These are phyloP conservation scores for Diplodia mutila DNA, from an alignment of 2,329 filamentous ascomycete genomes.

Conservation along the genomic window DNA sequence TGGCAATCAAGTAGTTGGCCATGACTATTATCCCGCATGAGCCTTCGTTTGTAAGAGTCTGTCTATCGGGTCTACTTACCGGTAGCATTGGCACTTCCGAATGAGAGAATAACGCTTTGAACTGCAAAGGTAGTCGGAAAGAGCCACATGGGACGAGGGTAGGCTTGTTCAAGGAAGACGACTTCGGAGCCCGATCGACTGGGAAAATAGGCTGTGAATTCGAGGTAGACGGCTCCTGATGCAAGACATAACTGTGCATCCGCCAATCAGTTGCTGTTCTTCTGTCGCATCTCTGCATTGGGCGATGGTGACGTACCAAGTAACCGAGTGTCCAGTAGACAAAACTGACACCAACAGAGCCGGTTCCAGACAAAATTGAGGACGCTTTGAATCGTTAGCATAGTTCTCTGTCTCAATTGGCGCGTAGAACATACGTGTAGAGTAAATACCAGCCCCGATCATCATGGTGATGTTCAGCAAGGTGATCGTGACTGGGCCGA, in stretches of 20 bases:
- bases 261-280: not conserved
- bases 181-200: conserved; percentile 68
- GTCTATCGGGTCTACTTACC: conserved; percentile 35
- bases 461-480: conserved; percentile 66
- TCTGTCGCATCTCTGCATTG: not conserved
- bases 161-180: conserved; percentile 70
- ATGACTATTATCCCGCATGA: conserved; percentile 49
- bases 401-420: not conserved
- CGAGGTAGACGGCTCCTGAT: conserved; percentile 64
- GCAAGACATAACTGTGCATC: conserved; percentile 34
- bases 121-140: conserved; percentile 63
- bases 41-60: not conserved
- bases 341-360: conserved; percentile 64
- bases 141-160: conserved; percentile 65
- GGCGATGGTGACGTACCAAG: conserved; percentile 46
- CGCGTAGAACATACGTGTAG: conserved; percentile 57
- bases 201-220: conserved; percentile 67
- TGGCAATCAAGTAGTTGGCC: conserved; percentile 65
- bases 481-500: conserved; percentile 59
- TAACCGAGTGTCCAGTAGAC: conserved; percentile 69
- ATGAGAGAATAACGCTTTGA: conserved; percentile 65
- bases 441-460: conserved; percentile 66
- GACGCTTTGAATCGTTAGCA: conserved; percentile 49
- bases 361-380: conserved; percentile 60
- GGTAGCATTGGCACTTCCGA: conserved; percentile 68